These are phyloP conservation scores for Macrophomina pseudophaseolina DNA, from an alignment of 2,329 filamentous ascomycete genomes.

Conservation along the genomic window DNA sequence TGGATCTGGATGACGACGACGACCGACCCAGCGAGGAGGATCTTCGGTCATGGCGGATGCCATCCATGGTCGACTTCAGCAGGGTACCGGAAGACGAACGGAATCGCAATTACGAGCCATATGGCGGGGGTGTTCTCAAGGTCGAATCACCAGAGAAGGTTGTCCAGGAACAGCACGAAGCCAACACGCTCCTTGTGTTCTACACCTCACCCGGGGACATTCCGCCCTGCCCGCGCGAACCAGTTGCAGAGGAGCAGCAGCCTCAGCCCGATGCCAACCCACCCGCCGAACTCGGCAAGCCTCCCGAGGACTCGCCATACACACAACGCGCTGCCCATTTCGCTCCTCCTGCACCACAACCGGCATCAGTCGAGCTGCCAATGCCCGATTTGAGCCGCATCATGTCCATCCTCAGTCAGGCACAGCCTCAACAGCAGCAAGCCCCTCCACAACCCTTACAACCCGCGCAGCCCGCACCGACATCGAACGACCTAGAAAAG, in stretches of 20 bases:
- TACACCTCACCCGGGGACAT: slow-evolving; percentile 53
- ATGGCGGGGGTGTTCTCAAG: slow-evolving; percentile 49
- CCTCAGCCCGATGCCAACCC: slow-evolving; percentile 20
- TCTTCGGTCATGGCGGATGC: slow-evolving; percentile 39
- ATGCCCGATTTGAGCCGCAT: slow-evolving; percentile 22
- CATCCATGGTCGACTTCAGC: slow-evolving; percentile 51
- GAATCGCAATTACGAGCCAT: slow-evolving; percentile 51
- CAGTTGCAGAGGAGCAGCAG: slow-evolving; percentile 42
- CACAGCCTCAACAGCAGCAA: slow-evolving; percentile 30
- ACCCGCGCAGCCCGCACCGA: slow-evolving; percentile 29
- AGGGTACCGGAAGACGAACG: slow-evolving; percentile 47
- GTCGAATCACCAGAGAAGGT: slow-evolving; percentile 50
- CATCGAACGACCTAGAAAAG: slow-evolving; percentile 25
- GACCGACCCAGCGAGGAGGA: slow-evolving; percentile 58
- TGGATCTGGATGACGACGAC: slow-evolving; percentile 66
- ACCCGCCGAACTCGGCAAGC: slow-evolving; percentile 46
- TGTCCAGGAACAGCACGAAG: slow-evolving; percentile 52
- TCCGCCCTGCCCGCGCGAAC: slow-evolving; percentile 53
- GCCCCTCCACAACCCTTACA: slow-evolving; percentile 28
- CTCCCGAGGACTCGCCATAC: slow-evolving; percentile 35
- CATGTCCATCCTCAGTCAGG: slow-evolving; percentile 13
- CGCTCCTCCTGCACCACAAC: slow-evolving; percentile 31
- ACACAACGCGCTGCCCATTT: slow-evolving; percentile 29
- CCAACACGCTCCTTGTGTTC: slow-evolving; percentile 53
- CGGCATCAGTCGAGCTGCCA: not conserved